Evolutionary conservation across 371 early-diverging fungal genomes (phyloP).

Genomic region (Smittium mucronatum): DNA sequence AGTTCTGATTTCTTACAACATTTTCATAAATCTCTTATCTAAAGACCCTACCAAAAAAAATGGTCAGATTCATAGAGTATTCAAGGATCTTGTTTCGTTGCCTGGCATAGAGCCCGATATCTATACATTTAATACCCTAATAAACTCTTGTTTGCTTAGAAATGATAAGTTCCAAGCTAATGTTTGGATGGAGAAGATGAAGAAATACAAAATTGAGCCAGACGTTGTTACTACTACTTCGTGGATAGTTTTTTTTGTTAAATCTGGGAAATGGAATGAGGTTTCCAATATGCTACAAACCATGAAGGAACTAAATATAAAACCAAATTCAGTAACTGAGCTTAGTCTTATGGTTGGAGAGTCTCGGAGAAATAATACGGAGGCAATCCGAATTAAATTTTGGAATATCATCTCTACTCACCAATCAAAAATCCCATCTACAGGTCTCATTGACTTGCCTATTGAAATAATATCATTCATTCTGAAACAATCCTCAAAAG

Average conservation of each 20-base stretch:
- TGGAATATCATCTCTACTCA: neutral
- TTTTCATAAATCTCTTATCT: neutral
- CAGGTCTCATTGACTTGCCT: neutral
- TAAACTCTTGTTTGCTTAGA: neutral
- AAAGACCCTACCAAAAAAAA: neutral
- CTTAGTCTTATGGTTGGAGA: neutral
- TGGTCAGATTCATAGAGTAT: neutral
- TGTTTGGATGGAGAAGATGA: conserved; percentile 2
- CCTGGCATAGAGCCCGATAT: neutral
- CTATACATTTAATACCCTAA: neutral
- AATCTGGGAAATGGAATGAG: neutral
- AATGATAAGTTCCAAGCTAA: neutral
- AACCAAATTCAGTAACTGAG: neutral
- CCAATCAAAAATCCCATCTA: neutral
- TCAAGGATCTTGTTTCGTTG: neutral
- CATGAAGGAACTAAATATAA: neutral
- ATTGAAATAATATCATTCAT: conserved; percentile 5
- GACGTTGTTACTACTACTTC: conserved; percentile 5
- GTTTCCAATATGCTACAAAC: neutral
- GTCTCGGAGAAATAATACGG: neutral
- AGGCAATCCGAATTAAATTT: neutral
- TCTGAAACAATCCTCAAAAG: neutral
- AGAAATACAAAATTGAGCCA: neutral
- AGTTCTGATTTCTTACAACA: neutral
- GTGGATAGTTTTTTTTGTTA: neutral